A percentile compares a stretch with the other conserved stretches of the same genome.
phyloP scores from a whole-genome alignment of 2,329 filamentous ascomycete genomes.

The Verticillium nonalfalfae region DNA sequence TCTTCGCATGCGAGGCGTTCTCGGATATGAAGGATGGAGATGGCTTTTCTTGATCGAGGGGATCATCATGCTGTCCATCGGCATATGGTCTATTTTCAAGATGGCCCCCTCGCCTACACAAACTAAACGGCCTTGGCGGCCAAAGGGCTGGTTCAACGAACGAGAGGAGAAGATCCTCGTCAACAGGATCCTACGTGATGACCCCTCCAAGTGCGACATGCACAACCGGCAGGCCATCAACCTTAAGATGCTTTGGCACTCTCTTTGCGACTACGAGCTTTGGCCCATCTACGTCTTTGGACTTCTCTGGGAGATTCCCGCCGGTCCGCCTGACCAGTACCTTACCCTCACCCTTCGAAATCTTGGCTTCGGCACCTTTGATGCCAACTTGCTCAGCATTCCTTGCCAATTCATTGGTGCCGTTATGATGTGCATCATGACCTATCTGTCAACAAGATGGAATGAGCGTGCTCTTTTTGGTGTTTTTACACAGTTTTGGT shows the following conservation, averaged over 20 bases:
- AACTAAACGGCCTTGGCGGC: constrained; percentile 39
- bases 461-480: constrained; percentile 21
- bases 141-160: constrained; percentile 50
- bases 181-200: constrained; percentile 47
- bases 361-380: constrained; percentile 31
- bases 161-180: constrained; percentile 52
- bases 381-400: constrained; percentile 32
- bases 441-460: constrained; percentile 22
- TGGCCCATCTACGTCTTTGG: constrained; percentile 48
- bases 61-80: constrained; percentile 15
- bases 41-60: constrained; percentile 17
- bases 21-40: constrained; percentile 16
- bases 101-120: constrained; percentile 23
- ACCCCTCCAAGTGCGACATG: constrained; percentile 48
- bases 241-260: constrained; percentile 34
- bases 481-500: constrained; percentile 24
- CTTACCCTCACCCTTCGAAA: constrained; percentile 17
- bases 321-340: constrained; percentile 17
- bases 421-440: constrained; percentile 14
- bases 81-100: constrained; percentile 21
- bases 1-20: constrained; percentile 18
- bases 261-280: constrained; percentile 45
- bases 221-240: constrained; percentile 48
- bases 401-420: constrained; percentile 10
- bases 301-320: constrained; percentile 29